Evolutionary conservation across 164 flowering plant species (phyloP), one percentile per base, ranked within the genome.

Genomic region (Magnolia changhungtana): DNA sequence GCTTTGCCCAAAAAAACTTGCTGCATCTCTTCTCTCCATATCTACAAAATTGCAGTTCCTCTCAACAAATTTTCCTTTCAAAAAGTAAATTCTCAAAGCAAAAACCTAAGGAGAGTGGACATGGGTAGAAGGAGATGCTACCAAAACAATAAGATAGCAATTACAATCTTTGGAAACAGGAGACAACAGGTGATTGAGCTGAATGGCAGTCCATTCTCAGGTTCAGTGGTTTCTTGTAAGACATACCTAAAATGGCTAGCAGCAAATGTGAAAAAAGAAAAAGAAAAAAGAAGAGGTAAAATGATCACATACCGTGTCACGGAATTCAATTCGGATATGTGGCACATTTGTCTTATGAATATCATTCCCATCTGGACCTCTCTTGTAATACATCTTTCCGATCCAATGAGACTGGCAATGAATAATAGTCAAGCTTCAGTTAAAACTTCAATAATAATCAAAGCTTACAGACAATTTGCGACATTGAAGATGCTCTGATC

Each of bases 311-410:
- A 95, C 98, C 88, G 84, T 84, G 31, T 93, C 89, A 63, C 99
- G 97, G 76, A 96, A 96, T 80, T 91, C 98, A 49, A 96, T 75
- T 71, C 99, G 84, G 78, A 96, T 90, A 78, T 92, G 99, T 77
- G 99, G 99, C 77, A 96, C 99, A 86, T 96, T 96, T 64, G 99
- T 94, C 88, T 77, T 92, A 83, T 85, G 98, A 78, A 96, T 90
- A 67, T 96, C 97, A 86, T 96, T 96, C 72, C 98, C 99, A 81
- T 86, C 89, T 13, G 99, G 96, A 70, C 98, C 98, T 84, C 95
- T 92, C 82, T 78, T 90, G 86, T 88, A 96, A 85, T 96, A 94
- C 49, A 81, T 88, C 75, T 87, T 84, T 16, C 99, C 99, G 79
- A 96, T 88, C 99, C 99, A 96, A 74, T 92, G 99, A 21, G 96